These are phyloP conservation scores for Nakazawaea ambrosiae DNA, from an alignment of 805 yeast species.

Conservation along the genomic window DNA sequence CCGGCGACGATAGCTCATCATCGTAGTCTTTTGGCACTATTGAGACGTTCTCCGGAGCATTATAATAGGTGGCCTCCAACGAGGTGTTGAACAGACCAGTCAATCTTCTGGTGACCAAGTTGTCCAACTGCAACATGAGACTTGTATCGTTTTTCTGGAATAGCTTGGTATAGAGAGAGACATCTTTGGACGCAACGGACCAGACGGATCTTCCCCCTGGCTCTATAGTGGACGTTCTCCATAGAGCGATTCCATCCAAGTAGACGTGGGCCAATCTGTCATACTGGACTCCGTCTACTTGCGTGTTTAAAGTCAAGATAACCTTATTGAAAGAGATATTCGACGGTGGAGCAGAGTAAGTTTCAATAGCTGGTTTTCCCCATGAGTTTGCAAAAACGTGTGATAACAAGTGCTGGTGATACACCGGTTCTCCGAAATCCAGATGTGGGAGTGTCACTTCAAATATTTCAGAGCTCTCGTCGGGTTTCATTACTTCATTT, in stretches of 20 bases:
- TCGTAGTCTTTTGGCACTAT: conserved; percentile 7
- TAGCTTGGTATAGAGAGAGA: conserved; percentile 45
- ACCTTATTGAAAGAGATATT: conserved; percentile 42
- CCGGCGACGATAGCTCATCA: conserved; percentile 16
- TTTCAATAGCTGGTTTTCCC: conserved; percentile 44
- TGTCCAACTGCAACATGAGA: conserved; percentile 57
- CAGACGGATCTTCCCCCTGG: conserved; percentile 49
- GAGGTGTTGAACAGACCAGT: conserved; percentile 56
- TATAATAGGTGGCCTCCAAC: conserved; percentile 45
- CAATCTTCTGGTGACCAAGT: conserved; percentile 43
- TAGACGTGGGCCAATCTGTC: conserved; percentile 62
- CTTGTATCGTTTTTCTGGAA: conserved; percentile 35
- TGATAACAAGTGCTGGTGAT: conserved; percentile 31
- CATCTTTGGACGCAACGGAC: conserved; percentile 54
- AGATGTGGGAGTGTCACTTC: conserved; percentile 24
- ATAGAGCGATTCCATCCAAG: conserved; percentile 56
- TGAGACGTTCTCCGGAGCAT: conserved; percentile 18
- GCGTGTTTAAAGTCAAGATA: conserved; percentile 43
- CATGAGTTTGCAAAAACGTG: conserved; percentile 52
- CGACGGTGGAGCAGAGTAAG: conserved; percentile 37
- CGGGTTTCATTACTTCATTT: too few species aligned
- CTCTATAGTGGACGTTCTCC: conserved; percentile 85
- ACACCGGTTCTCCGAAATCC: conserved; percentile 30
- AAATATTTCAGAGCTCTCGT: conserved; percentile 20
- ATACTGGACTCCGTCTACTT: conserved; percentile 53